These are phyloP conservation scores for Pyricularia sp. DNA, from an alignment of 2,329 filamentous ascomycete genomes.

Conservation along the genomic window DNA sequence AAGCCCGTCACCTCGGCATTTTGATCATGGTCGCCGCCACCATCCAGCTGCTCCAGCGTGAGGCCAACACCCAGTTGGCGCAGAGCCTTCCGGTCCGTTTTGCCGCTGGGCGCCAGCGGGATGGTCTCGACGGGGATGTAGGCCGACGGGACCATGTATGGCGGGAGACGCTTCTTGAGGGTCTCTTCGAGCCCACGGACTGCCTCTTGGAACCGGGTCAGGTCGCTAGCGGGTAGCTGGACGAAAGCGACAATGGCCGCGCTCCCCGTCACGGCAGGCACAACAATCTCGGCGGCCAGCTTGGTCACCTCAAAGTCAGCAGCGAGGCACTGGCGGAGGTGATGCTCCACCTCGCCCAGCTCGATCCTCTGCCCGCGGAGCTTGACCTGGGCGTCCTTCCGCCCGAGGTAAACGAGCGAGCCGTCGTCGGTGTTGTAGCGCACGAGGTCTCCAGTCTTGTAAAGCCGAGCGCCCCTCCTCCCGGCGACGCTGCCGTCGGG, in stretches of 20 bases:
- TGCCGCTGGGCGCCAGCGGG: conserved; percentile 15
- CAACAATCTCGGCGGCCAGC: not conserved
- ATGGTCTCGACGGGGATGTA: conserved; percentile 16
- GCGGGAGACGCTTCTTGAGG: conserved; percentile 5
- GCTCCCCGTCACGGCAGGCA: not conserved
- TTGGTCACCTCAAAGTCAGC: not conserved
- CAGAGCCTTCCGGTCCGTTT: conserved; percentile 12
- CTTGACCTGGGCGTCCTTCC: conserved; percentile 2
- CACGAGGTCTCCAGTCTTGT: conserved; percentile 1
- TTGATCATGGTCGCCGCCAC: conserved; percentile 10
- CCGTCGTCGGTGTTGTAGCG: not conserved
- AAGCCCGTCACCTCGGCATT: conserved; percentile 19
- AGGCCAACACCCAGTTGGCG: conserved; percentile 3
- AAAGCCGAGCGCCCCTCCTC: not conserved
- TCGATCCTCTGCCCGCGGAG: conserved; percentile 1
- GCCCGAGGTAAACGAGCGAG: not conserved
- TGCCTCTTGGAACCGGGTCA: not conserved
- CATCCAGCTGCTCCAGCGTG: conserved; percentile 8
- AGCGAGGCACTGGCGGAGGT: not conserved
- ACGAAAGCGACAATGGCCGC: not conserved
- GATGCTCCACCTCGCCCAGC: not conserved
- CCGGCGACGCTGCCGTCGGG: not conserved
- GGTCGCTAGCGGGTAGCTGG: not conserved
- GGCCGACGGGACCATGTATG: conserved; percentile 15
- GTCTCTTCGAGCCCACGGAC: not conserved